phyloP scores from a whole-genome alignment of 805 yeast species.

The Metschnikowia borealis region DNA sequence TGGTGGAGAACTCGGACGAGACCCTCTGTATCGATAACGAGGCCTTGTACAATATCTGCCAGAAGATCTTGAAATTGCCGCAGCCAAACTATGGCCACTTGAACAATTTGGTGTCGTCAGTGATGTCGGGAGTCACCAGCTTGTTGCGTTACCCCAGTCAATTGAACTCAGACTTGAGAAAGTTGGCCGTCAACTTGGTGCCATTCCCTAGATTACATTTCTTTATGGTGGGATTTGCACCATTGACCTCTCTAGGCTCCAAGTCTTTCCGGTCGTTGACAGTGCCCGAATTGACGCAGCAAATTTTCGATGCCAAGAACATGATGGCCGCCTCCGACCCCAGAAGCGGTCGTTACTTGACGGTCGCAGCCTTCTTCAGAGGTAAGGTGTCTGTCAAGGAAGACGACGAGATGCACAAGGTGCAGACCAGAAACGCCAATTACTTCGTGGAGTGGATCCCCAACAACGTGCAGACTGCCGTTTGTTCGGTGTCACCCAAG shows the following conservation, averaged over 20 bases:
- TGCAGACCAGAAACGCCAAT: conserved; percentile 75
- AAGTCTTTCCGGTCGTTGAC: conserved; percentile 79
- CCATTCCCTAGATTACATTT: conserved; percentile 95
- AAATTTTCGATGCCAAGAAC: conserved; percentile 85
- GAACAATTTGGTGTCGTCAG: conserved; percentile 79
- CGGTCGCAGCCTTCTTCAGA: conserved; percentile 92
- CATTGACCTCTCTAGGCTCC: conserved; percentile 76
- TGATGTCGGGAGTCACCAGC: conserved; percentile 94
- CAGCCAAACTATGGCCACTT: conserved; percentile 78
- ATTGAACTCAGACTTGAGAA: conserved; percentile 87
- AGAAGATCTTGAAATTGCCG: conserved; percentile 72
- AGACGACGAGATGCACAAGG: conserved; percentile 87
- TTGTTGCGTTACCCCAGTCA: conserved; percentile 94
- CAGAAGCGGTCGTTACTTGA: conserved; percentile 82
- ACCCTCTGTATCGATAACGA: conserved; percentile 95
- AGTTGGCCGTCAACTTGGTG: conserved; percentile 88
- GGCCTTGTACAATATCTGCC: conserved; percentile 87
- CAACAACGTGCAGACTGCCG: conserved; percentile 89
- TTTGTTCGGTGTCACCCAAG: conserved; percentile 86
- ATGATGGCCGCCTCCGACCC: conserved; percentile 98
- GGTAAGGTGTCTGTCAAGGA: conserved; percentile 91
- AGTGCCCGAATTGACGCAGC: conserved; percentile 90
- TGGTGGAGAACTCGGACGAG: conserved; percentile 87
- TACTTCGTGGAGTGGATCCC: conserved; percentile 96
- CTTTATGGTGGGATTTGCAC: conserved; percentile 94